Conservation (phyloP, 345 rosid genomes). For the Lumnitzera racemosa region DNA sequence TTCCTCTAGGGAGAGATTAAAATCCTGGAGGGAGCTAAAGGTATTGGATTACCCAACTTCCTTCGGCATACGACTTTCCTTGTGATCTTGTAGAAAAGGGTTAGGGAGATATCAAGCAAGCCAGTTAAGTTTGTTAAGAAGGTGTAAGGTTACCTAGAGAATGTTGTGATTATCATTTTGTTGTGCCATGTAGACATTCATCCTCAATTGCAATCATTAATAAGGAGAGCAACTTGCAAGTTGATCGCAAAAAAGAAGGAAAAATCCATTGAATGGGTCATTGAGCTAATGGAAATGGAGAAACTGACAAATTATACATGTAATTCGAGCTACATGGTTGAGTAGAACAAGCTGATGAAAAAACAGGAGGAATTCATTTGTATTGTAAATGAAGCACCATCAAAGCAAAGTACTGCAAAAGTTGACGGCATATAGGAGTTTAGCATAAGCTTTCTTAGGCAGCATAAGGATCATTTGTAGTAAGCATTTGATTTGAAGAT, state of each 20-base stretch:
- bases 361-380: conserved; percentile 2
- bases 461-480: neutral
- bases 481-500: conserved; percentile 23
- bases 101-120: conserved; percentile 9
- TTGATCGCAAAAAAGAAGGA: conserved; percentile 22
- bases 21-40: conserved; percentile 22
- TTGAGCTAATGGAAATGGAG: conserved; percentile 27
- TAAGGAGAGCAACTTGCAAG: conserved; percentile 14
- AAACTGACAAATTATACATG: conserved; percentile 28
- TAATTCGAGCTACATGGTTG: conserved; percentile 17
- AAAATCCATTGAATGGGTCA: conserved; percentile 17
- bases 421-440: conserved; percentile 15
- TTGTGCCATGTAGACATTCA: conserved; percentile 11
- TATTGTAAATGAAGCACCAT: neutral
- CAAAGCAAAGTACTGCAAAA: accelerated
- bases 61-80: conserved; percentile 22
- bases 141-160: conserved; percentile 20
- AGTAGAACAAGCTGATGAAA: conserved; percentile 18
- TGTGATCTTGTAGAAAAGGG: conserved; percentile 13
- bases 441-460: neutral
- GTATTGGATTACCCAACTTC: conserved; percentile 28
- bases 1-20: conserved; percentile 22
- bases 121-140: conserved; percentile 9
- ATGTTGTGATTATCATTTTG: conserved; percentile 10
- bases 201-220: conserved; percentile 13